Evolutionary conservation across 805 yeast species (phyloP), one percentile per base, ranked within the genome.

Genomic region (Wickerhamomyces mucosus): DNA sequence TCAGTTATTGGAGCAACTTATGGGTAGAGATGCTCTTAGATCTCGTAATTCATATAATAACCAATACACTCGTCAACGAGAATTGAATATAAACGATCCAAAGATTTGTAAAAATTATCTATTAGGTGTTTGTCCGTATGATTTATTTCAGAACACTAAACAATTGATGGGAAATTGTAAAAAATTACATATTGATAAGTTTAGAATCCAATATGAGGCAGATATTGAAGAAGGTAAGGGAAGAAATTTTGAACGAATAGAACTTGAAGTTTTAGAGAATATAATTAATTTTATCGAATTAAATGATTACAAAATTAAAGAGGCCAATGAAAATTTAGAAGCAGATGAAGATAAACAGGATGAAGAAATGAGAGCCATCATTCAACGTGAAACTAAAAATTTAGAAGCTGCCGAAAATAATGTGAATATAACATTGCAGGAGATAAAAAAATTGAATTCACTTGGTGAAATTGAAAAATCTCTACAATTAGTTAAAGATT

Each of bases 101-200:
- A 61, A 72, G 27, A 75, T 85, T 6, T 88, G 97, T 56, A 81
- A 80, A 50, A 64, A 81, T 14, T 88, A 77, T 50, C 53, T 88
- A n/a, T 83, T 84, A 12, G 95, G 92, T 0, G 69, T 72, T 7
- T 88, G 97, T 45, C 89, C 95, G 0, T 78, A 81, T 51, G 96
- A 86, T 40, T 53, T 86, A 28, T 82, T 88, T 48, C 66, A 67
- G 10, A 83, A 84, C 6, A 83, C 96, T 10, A 86, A 85, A 51
- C 80, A 79, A 48, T 83, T 80, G 48, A 56, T 82, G 40, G 96
- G 96, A 2, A 66, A 67, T 37, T 88, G 97, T 50, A 83, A 84
- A 0, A 69, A 67, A 42, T 55, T 78, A 14, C 96, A 88, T 53
- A 51, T 75, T 21, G 84, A 83, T 42, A 79, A 80, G 41, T 75